phyloP scores from a whole-genome alignment of 768 basidiomycete genomes.

The Pilatotrama ljubarskyi region DNA sequence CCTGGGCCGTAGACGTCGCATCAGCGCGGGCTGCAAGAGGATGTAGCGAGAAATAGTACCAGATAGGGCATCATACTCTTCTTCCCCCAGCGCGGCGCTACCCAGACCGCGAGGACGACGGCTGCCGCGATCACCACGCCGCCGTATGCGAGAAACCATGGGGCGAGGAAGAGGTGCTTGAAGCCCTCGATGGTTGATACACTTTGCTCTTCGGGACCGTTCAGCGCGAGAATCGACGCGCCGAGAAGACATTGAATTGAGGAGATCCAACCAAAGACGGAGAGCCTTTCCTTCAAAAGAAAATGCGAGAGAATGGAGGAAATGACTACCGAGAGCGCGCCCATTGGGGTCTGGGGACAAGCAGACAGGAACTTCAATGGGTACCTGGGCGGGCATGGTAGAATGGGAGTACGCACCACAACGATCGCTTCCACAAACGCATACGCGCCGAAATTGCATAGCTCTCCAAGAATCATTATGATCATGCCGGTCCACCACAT shows the following conservation, averaged over 20 bases:
- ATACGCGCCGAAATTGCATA: conserved; percentile 51
- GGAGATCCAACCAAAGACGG: conserved; percentile 94
- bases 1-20: conserved; percentile 10
- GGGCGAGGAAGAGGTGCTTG: conserved; percentile 72
- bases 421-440: conserved; percentile 89
- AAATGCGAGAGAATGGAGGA: conserved; percentile 89
- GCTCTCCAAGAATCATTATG: conserved; percentile 35
- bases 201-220: conserved; percentile 71
- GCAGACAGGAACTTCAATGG: neutral
- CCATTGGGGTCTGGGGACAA: conserved; percentile 72
- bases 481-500: conserved; percentile 59
- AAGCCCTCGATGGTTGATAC: conserved; percentile 69
- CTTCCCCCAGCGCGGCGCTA: conserved; percentile 84
- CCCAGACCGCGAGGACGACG: conserved; percentile 70
- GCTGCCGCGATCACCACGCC: conserved; percentile 59
- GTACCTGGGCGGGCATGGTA: neutral
- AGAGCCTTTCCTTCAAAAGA: conserved; percentile 85
- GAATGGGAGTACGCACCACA: conserved; percentile 51
- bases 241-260: conserved; percentile 86
- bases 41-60: conserved; percentile 12
- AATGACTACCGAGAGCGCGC: conserved; percentile 90
- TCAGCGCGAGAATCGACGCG: conserved; percentile 83
- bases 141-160: conserved; percentile 74
- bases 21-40: neutral
- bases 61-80: conserved; percentile 85